These are phyloP conservation scores for Didymella arachidicola DNA, from an alignment of 2,329 filamentous ascomycete genomes.

Conservation along the genomic window DNA sequence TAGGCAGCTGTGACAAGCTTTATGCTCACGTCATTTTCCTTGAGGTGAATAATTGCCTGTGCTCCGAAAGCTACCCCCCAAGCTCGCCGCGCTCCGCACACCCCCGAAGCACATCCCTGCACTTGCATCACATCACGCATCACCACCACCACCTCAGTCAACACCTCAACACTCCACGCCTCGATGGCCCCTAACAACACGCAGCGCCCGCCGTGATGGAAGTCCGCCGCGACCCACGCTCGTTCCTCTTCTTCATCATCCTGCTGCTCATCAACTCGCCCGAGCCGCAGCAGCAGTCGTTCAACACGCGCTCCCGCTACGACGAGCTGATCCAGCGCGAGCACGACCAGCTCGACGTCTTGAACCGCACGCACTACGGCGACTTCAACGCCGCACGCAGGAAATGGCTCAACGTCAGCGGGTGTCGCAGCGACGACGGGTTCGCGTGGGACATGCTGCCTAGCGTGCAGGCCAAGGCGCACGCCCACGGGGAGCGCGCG, in stretches of 20 bases:
- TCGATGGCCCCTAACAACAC: slow-evolving; percentile 14
- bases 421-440: slow-evolving; percentile 75
- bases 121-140: slow-evolving; percentile 7
- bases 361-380: slow-evolving; percentile 52
- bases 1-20: too few relatives aligned
- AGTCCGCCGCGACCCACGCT: slow-evolving; percentile 47
- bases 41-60: too few relatives aligned
- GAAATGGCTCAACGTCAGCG: slow-evolving; percentile 69
- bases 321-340: slow-evolving; percentile 61
- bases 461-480: slow-evolving; percentile 69
- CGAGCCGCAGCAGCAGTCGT: slow-evolving; percentile 45
- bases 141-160: not conserved
- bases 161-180: slow-evolving; percentile 5
- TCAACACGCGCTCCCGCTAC: slow-evolving; percentile 44
- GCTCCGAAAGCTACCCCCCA: too few relatives aligned
- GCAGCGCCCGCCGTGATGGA: slow-evolving; percentile 45
- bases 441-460: slow-evolving; percentile 80
- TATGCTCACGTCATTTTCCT: too few relatives aligned
- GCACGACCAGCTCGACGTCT: slow-evolving; percentile 57
- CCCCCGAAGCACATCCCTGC: slow-evolving; percentile 22
- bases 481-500: slow-evolving; percentile 11
- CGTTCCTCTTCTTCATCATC: slow-evolving; percentile 49
- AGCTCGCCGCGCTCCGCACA: slow-evolving; percentile 15
- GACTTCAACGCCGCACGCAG: slow-evolving; percentile 57
- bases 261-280: slow-evolving; percentile 49